Base-by-base conservation (phyloP, 345 rosid species). In the Cochlearia excelsa region DNA sequence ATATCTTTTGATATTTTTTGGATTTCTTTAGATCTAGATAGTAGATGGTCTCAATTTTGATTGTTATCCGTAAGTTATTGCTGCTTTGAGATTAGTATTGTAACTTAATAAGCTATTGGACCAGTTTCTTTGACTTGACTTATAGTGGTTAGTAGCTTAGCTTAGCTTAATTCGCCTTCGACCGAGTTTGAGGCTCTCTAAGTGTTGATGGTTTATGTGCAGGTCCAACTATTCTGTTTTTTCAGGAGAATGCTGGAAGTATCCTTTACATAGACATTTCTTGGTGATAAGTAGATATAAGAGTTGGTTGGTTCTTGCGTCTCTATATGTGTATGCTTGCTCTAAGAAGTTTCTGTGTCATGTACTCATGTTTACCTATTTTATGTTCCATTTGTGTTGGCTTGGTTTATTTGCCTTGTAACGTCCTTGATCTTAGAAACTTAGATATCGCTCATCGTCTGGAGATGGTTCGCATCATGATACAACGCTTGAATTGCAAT, bases 201-300 rank as follows among this genome's bases (percentile, higher is more conserved):
- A 61, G 38, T n/a, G 39, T 11, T 62, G 11, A 26, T 63, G 57
- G 59, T 68, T 42, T 9, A 66, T 26, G 51, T 88, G 75, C 97
- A 93, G 99, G 99, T 73, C 99, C 99, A 49, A 93, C 99, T 26
- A 75, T 93, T 74, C 68, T 93, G 65, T 93, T 89, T 78, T 93
- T 92, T 77, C 98, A 93, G 77, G 99, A 93, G 77, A 93, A 93
- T 79, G 99, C 99, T 3, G 99, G 99, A 75, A 93, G 99, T 90
- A 93, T 93, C 97, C 90, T 93, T 62, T 54, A 26, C 2, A 30
- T 30, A 72, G 6, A 48, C 52, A 45, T 57, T 58, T 31, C 35
- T 38, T 63, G 38, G 51, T 57, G 44, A 48, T 37, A 37, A 27
- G 46, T 53, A 11, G 45, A 53, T n/a, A 4, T 35, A 44, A 4